A percentile compares a stretch with the other conserved stretches of the same genome.
These are phyloP conservation scores for Leavenworthia alabamica DNA, from an alignment of 345 rosid species.

Conservation along the genomic window DNA sequence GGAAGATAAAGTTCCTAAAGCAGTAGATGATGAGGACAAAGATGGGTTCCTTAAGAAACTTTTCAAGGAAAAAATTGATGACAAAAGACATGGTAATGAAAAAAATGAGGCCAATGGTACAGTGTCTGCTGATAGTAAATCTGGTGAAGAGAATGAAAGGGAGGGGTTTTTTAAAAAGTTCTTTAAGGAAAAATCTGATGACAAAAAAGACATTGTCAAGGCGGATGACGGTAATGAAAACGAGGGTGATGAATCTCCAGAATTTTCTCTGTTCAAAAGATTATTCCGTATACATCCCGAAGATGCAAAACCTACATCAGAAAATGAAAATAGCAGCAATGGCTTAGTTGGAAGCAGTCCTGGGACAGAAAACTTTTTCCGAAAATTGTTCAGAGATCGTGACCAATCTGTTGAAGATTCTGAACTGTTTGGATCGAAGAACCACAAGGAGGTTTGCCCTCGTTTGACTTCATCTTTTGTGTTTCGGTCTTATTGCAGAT, in stretches of 20 bases:
- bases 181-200: conserved; percentile 76
- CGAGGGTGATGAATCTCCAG: conserved; percentile 61
- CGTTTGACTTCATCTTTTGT: conserved; percentile 6
- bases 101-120: conserved; percentile 42
- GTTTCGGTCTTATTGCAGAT: neutral
- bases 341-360: conserved; percentile 77
- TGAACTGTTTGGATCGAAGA: conserved; percentile 68
- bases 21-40: conserved; percentile 69
- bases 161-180: conserved; percentile 78
- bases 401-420: conserved; percentile 89
- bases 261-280: conserved; percentile 69
- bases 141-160: conserved; percentile 70
- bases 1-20: conserved; percentile 50
- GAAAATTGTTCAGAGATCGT: conserved; percentile 89
- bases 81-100: conserved; percentile 61
- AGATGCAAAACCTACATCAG: conserved; percentile 45
- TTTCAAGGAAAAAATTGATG: conserved; percentile 74
- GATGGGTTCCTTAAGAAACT: conserved; percentile 82
- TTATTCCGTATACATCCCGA: conserved; percentile 87
- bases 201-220: conserved; percentile 49
- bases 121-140: conserved; percentile 48
- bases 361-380: conserved; percentile 89
- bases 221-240: conserved; percentile 45
- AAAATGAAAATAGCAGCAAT: conserved; percentile 47
- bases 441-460: conserved; percentile 57